Percentiles rank a stretch among this genome's conserved stretches.
phyloP scores from a whole-genome alignment of 495 filamentous ascomycete genomes.

The Penicillium silybi region DNA sequence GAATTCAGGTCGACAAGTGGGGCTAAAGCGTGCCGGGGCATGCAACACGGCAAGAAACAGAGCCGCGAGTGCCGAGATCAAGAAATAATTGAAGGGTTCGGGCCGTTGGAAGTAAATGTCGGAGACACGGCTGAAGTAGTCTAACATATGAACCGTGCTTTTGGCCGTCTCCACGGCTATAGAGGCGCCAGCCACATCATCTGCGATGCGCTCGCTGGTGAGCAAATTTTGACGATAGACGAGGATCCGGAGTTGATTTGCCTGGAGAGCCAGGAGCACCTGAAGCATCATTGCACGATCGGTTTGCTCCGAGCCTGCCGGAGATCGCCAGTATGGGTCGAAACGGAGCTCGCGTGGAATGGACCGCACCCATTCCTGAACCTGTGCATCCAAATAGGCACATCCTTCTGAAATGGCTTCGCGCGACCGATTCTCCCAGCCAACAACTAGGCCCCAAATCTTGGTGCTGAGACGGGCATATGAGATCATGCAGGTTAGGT shows the following conservation, averaged over 20 bases:
- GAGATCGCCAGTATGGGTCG: slow-evolving; percentile 36
- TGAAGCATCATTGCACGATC: slow-evolving; percentile 37
- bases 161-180: slow-evolving; percentile 71
- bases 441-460: slow-evolving; percentile 62
- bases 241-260: slow-evolving; percentile 77
- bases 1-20: slow-evolving; percentile 67
- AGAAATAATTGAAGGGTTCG: slow-evolving; percentile 80
- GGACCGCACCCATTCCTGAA: slow-evolving; percentile 70
- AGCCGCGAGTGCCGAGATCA: slow-evolving; percentile 72
- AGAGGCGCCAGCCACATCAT: slow-evolving; percentile 59
- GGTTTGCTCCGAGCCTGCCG: slow-evolving; percentile 27
- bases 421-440: slow-evolving; percentile 41
- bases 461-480: slow-evolving; percentile 70
- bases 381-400: slow-evolving; percentile 66
- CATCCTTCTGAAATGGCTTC: slow-evolving; percentile 58
- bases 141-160: slow-evolving; percentile 69
- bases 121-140: slow-evolving; percentile 66
- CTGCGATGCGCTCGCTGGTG: slow-evolving; percentile 63
- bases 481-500: slow-evolving; percentile 52
- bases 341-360: slow-evolving; percentile 53
- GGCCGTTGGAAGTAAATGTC: slow-evolving; percentile 73
- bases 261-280: slow-evolving; percentile 58
- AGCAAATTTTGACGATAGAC: slow-evolving; percentile 76
- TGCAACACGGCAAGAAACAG: slow-evolving; percentile 77
- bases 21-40: slow-evolving; percentile 67